phyloP scores from a whole-genome alignment of 345 rosid species.

The Toxicodendron radicans region DNA sequence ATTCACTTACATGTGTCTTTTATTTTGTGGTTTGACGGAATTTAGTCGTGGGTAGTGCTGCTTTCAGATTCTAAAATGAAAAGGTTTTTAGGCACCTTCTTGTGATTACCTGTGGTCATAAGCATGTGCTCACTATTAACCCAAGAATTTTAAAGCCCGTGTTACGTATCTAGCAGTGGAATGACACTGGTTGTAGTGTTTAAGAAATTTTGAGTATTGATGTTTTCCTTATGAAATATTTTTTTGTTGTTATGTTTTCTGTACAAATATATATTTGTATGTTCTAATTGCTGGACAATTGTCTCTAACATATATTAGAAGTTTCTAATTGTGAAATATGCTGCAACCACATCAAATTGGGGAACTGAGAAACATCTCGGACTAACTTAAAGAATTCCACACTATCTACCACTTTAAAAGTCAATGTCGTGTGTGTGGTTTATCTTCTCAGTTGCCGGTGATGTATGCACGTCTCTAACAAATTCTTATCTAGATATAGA shows the following conservation, averaged over 20 bases:
- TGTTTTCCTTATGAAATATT: neutral
- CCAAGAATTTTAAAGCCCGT: neutral
- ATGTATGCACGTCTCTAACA: neutral
- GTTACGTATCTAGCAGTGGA: neutral
- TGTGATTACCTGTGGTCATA: neutral
- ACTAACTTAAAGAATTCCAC: neutral
- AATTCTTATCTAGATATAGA: neutral
- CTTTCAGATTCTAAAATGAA: slow-evolving; percentile 6
- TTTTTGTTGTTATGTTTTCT: too few relatives aligned
- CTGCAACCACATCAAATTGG: neutral
- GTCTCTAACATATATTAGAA: neutral
- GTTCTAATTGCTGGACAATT: neutral
- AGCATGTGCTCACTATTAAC: neutral
- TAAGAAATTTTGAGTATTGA: neutral
- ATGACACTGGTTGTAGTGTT: neutral
- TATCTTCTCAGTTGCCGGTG: neutral
- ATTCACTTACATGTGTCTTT: neutral
- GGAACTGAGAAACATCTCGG: neutral
- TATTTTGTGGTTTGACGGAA: neutral
- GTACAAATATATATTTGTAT: neutral
- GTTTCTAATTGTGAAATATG: neutral
- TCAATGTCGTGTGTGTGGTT: neutral
- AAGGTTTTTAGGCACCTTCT: neutral
- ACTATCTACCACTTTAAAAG: neutral
- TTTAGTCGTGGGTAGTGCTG: neutral